Percentiles rank a stretch among this genome's conserved stretches.
Evolutionary conservation across 257 asterid genomes (phyloP).

Genomic region (Solanum medicagineum): DNA sequence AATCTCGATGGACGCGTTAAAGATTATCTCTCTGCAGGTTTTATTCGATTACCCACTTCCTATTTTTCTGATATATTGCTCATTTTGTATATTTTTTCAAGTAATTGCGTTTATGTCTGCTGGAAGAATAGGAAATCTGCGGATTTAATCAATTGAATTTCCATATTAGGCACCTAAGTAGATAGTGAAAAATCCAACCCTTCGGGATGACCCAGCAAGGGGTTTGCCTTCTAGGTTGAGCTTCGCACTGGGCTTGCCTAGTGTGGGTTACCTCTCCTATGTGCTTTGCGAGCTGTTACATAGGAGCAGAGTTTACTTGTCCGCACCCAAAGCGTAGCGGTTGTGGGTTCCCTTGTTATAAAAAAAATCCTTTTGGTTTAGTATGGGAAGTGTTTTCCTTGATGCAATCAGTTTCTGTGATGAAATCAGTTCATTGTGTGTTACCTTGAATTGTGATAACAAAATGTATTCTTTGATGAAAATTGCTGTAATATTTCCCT

Average conservation of each 20-base stretch:
- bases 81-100: background rate
- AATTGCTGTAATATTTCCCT: background rate
- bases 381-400: background rate
- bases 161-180: background rate
- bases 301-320: too few species aligned
- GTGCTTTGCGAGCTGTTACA: too few species aligned
- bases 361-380: background rate
- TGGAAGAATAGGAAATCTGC: background rate
- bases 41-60: slow-evolving; percentile 55
- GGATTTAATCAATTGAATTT: background rate
- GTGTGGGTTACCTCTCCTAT: too few species aligned
- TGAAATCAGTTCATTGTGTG: too few species aligned
- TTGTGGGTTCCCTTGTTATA: too few species aligned
- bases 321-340: too few species aligned
- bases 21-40: slow-evolving; percentile 78
- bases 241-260: too few species aligned
- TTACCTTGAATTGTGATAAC: background rate
- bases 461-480: background rate
- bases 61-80: slow-evolving; percentile 15
- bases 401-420: background rate
- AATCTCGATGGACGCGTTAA: slow-evolving; percentile 61
- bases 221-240: too few species aligned
- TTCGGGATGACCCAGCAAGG: too few species aligned
- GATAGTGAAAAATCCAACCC: background rate
- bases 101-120: background rate